A percentile compares a stretch with the other conserved stretches of the same genome.
These are phyloP conservation scores for Camelina hispida DNA, from an alignment of 345 rosid species.

Conservation along the genomic window DNA sequence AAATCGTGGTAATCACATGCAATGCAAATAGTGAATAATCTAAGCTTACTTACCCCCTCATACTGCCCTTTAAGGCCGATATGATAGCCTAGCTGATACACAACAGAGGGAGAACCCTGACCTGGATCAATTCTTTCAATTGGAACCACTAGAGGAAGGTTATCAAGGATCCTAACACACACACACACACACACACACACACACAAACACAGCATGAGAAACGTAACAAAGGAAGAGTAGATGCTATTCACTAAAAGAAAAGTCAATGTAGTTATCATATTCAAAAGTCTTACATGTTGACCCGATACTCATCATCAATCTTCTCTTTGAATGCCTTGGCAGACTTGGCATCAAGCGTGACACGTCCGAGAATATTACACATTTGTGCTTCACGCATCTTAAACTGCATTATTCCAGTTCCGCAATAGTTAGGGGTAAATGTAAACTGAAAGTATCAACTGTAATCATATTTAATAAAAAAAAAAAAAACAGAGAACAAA, in stretches of 20 bases:
- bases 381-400: constrained; percentile 90
- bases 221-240: neutral
- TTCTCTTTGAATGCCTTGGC: constrained; percentile 81
- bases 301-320: constrained; percentile 89
- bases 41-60: constrained; percentile 65
- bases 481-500: constrained; percentile 40
- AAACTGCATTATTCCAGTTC: constrained; percentile 59
- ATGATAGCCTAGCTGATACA: constrained; percentile 91
- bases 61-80: constrained; percentile 92
- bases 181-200: neutral
- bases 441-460: neutral
- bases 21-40: constrained; percentile 14
- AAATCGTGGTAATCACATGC: constrained; percentile 5
- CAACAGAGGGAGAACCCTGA: constrained; percentile 62
- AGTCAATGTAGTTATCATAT: neutral
- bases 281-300: constrained; percentile 71
- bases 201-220: constrained; percentile 34
- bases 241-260: neutral
- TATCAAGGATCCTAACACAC: constrained; percentile 85
- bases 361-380: constrained; percentile 70
- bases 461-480: neutral
- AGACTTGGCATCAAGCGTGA: constrained; percentile 61
- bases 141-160: constrained; percentile 93
- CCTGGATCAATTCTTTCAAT: constrained; percentile 57
- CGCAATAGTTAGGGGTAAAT: neutral